Percentiles rank a stretch among this genome's conserved stretches.
phyloP scores from a whole-genome alignment of 2,329 filamentous ascomycete genomes.

The Delphinella strobiligena region DNA sequence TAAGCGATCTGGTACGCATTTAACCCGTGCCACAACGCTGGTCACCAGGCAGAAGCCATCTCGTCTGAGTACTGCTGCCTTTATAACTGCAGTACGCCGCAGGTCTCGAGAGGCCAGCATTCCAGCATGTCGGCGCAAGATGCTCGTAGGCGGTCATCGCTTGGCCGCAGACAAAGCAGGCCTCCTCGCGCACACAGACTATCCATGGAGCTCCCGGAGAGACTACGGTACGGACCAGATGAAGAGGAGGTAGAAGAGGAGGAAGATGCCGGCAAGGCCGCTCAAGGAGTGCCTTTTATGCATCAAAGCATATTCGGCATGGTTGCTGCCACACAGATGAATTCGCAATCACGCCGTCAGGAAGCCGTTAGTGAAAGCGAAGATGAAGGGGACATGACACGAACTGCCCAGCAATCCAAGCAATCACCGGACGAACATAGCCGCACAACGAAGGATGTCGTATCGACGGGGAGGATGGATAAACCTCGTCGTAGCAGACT shows the following conservation, averaged over 20 bases:
- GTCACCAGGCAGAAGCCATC: not conserved
- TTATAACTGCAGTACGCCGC: not conserved
- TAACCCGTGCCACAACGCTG: not conserved
- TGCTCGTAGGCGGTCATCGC: not conserved
- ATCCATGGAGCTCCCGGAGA: conserved; percentile 14
- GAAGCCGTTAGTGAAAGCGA: conserved; percentile 62
- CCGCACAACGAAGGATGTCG: no score
- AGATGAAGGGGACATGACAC: conserved; percentile 8
- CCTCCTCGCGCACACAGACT: conserved; percentile 1
- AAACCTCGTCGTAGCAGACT: conserved; percentile 37
- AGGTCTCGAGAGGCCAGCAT: not conserved
- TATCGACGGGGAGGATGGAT: no score
- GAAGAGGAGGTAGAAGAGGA: conserved; percentile 29
- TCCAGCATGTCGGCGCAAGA: not conserved
- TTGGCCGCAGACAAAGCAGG: not conserved
- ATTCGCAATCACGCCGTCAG: conserved; percentile 69
- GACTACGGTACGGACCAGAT: conserved; percentile 15
- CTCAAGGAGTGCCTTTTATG: conserved; percentile 50
- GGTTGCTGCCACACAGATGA: conserved; percentile 77
- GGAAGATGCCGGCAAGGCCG: conserved; percentile 46
- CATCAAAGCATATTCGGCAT: conserved; percentile 92
- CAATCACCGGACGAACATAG: no score
- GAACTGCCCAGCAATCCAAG: conserved; percentile 1
- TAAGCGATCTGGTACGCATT: not conserved
- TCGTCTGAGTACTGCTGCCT: no score